A percentile compares a stretch with the other conserved stretches of the same genome.
Evolutionary conservation across 1,284 basidiomycete genomes (phyloP).

Genomic region (Boletellus deceptivus): DNA sequence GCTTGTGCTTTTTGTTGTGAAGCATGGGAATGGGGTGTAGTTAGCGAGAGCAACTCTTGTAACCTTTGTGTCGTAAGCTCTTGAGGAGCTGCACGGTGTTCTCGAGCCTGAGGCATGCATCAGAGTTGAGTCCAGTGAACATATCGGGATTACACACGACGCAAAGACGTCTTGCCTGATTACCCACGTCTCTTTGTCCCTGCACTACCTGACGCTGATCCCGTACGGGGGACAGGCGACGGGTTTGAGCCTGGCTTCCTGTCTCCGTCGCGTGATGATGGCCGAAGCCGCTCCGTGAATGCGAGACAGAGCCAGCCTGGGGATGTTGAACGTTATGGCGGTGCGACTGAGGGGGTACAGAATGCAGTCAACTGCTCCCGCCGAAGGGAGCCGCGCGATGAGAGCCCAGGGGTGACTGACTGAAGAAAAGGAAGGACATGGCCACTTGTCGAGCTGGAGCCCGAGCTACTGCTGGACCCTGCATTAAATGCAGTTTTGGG

Average conservation of each 20-base stretch:
- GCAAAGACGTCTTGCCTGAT: conserved; percentile 6
- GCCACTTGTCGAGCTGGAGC: not conserved
- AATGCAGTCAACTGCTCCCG: not conserved
- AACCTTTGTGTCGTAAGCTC: conserved; percentile 21
- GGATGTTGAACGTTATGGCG: conserved; percentile 9
- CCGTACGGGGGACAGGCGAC: not conserved
- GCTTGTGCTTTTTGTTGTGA: not conserved
- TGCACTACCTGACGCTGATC: not conserved
- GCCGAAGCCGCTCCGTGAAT: not conserved
- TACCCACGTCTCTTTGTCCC: conserved; percentile 2
- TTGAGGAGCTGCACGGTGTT: conserved; percentile 1
- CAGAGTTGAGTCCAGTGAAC: not conserved
- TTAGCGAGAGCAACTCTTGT: conserved; percentile 26
- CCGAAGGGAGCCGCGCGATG: not conserved
- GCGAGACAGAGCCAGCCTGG: conserved; percentile 16
- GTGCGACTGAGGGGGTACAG: conserved; percentile 1
- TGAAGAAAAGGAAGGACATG: conserved; percentile 1
- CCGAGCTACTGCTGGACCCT: not conserved
- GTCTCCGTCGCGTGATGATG: not conserved
- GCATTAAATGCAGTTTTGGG: not conserved
- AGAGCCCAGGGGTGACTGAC: conserved; percentile 3
- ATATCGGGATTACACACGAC: not conserved
- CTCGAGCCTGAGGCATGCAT: conserved; percentile 1
- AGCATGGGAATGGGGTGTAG: conserved; percentile 1
- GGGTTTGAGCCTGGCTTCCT: not conserved